A percentile compares a stretch with the other conserved stretches of the same genome.
These are phyloP conservation scores for Calendula officinalis DNA, from an alignment of 129 eudicot species.

Conservation along the genomic window DNA sequence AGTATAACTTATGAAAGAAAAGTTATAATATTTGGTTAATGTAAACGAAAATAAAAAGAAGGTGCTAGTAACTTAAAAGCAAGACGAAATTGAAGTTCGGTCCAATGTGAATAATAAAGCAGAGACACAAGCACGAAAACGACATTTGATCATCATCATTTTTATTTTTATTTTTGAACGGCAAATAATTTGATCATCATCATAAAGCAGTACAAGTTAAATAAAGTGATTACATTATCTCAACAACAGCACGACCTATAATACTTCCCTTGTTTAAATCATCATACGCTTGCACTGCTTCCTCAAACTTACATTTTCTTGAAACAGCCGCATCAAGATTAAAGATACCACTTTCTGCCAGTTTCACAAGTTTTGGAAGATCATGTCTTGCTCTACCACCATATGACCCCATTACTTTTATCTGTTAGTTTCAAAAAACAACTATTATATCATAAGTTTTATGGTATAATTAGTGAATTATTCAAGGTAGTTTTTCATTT, in stretches of 20 bases:
- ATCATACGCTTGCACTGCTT: conserved; percentile 70
- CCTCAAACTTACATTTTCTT: conserved; percentile 75
- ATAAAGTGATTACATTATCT: conserved; percentile 49
- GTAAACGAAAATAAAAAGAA: too few relatives aligned
- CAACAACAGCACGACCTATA: conserved; percentile 87
- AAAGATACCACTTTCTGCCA: conserved; percentile 86
- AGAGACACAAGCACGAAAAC: too few relatives aligned
- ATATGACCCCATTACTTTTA: conserved; percentile 91
- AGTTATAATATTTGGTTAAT: too few relatives aligned
- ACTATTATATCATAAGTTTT: background rate
- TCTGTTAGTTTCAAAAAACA: conserved; percentile 40
- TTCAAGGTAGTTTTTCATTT: too few relatives aligned
- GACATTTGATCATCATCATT: background rate
- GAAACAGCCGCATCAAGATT: conserved; percentile 84
- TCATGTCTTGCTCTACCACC: conserved; percentile 98
- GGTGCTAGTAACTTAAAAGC: too few relatives aligned
- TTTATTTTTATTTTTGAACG: too few relatives aligned
- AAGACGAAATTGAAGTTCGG: too few relatives aligned
- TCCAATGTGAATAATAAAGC: too few relatives aligned
- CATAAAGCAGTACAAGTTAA: background rate
- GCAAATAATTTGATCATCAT: too few relatives aligned
- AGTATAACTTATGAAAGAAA: too few relatives aligned
- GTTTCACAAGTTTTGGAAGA: conserved; percentile 83
- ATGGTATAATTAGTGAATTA: too few relatives aligned
- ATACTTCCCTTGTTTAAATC: conserved; percentile 80